A percentile compares a stretch with the other conserved stretches of the same genome.
phyloP scores from a whole-genome alignment of 129 eudicot genomes.

The Chrysanthemum makinoi region DNA sequence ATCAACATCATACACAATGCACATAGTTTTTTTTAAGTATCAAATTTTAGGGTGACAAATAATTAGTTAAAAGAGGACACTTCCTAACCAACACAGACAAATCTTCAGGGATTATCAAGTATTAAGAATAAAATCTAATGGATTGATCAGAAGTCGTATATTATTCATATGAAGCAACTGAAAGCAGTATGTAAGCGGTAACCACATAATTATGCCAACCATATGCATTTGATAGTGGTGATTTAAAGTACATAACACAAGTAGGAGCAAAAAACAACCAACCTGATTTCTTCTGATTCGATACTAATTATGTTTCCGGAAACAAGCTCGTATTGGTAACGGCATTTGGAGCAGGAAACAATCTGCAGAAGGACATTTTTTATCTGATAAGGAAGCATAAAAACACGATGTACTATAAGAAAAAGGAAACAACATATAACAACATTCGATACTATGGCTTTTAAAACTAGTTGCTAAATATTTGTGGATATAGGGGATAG shows the following conservation, averaged over 20 bases:
- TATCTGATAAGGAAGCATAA: conserved; percentile 14
- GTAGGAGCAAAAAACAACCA: conserved; percentile 30
- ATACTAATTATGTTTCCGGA: conserved; percentile 72
- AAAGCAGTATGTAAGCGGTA: conserved; percentile 13
- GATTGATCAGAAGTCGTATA: conserved; percentile 13
- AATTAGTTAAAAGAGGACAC: not conserved
- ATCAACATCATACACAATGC: conserved; percentile 60
- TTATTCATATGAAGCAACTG: conserved; percentile 15
- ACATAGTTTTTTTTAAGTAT: not conserved
- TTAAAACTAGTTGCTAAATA: not conserved
- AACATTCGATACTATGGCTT: too few relatives aligned
- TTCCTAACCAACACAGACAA: conserved; percentile 11
- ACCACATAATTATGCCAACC: conserved; percentile 9
- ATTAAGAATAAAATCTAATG: not conserved
- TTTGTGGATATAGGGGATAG: not conserved
- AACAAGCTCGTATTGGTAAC: conserved; percentile 88
- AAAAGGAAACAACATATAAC: not conserved
- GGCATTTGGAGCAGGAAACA: conserved; percentile 91
- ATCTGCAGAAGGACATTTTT: conserved; percentile 41
- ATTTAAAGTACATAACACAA: conserved; percentile 12
- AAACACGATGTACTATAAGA: conserved; percentile 10
- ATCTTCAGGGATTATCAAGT: conserved; percentile 12
- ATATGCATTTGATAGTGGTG: not conserved
- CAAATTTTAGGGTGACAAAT: not conserved
- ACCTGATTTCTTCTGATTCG: conserved; percentile 97